Conservation (phyloP, 1,139 yeast genomes). For the Hyphopichia fennica region DNA sequence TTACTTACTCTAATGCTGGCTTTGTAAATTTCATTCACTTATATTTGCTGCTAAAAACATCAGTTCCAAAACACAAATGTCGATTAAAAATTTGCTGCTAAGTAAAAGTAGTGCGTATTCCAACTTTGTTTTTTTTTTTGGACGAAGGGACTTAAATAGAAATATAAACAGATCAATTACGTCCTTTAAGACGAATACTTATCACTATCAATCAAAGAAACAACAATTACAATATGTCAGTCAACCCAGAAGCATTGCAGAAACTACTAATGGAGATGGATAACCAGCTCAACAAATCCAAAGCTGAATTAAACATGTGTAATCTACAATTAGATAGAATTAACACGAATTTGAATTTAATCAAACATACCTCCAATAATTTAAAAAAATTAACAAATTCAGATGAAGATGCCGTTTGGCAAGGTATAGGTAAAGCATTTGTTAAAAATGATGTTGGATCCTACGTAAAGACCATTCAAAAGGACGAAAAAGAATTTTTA, state of each 20-base stretch:
- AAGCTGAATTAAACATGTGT: slow-evolving; percentile 66
- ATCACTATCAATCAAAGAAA: too few relatives aligned
- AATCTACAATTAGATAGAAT: slow-evolving; percentile 57
- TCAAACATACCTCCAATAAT: slow-evolving; percentile 56
- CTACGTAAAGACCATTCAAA: slow-evolving; percentile 49
- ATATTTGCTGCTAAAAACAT: too few relatives aligned
- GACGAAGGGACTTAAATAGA: too few relatives aligned
- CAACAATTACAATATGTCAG: slow-evolving; percentile 25
- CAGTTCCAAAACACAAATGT: too few relatives aligned
- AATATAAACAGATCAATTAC: too few relatives aligned
- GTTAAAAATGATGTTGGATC: slow-evolving; percentile 41
- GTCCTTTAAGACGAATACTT: too few relatives aligned
- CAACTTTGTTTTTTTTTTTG: too few relatives aligned
- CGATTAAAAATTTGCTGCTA: too few relatives aligned
- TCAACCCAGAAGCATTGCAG: slow-evolving; percentile 55
- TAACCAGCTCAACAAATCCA: slow-evolving; percentile 55
- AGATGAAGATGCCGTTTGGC: slow-evolving; percentile 63
- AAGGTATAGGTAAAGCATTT: slow-evolving; percentile 81
- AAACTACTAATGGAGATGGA: slow-evolving; percentile 62
- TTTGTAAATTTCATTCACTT: too few relatives aligned
- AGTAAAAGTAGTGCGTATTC: too few relatives aligned
- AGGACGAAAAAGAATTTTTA: slow-evolving; percentile 53
- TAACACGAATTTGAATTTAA: slow-evolving; percentile 57
- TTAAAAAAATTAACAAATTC: slow-evolving; percentile 41
- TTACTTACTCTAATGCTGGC: too few relatives aligned